phyloP scores from a whole-genome alignment of 1,284 basidiomycete genomes.

The Porphyrellus sp. region DNA sequence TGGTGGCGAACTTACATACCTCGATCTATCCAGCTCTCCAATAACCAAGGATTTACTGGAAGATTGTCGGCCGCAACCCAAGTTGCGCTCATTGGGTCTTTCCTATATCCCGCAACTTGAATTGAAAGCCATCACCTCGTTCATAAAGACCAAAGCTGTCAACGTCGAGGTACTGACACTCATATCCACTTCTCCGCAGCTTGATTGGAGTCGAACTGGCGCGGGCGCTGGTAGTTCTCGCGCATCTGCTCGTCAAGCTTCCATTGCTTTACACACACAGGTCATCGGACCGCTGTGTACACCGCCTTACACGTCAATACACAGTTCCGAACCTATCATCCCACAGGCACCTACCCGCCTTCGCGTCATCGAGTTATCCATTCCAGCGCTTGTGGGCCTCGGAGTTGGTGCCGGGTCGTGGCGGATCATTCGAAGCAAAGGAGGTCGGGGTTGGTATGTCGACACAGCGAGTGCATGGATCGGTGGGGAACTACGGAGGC shows the following conservation, averaged over 20 bases:
- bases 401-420: conserved; percentile 79
- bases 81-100: conserved; percentile 83
- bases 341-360: conserved; percentile 67
- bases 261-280: conserved; percentile 62
- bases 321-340: conserved; percentile 34
- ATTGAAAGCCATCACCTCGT: conserved; percentile 65
- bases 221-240: conserved; percentile 35
- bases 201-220: conserved; percentile 50
- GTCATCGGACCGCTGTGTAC: conserved; percentile 78
- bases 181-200: conserved; percentile 73
- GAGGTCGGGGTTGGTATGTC: conserved; percentile 94
- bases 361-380: conserved; percentile 85
- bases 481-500: conserved; percentile 53
- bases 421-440: conserved; percentile 88
- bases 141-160: conserved; percentile 67
- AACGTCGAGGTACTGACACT: conserved; percentile 88
- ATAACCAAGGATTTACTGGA: conserved; percentile 65
- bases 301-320: conserved; percentile 69
- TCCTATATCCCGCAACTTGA: conserved; percentile 78
- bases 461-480: conserved; percentile 85
- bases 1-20: conserved; percentile 74
- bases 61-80: conserved; percentile 64
- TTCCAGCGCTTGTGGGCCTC: conserved; percentile 68
- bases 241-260: conserved; percentile 52
- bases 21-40: conserved; percentile 86